A percentile compares a stretch with the other conserved stretches of the same genome.
These are phyloP conservation scores for Corymbia citriodora DNA, from an alignment of 441 rosid species.

Conservation along the genomic window DNA sequence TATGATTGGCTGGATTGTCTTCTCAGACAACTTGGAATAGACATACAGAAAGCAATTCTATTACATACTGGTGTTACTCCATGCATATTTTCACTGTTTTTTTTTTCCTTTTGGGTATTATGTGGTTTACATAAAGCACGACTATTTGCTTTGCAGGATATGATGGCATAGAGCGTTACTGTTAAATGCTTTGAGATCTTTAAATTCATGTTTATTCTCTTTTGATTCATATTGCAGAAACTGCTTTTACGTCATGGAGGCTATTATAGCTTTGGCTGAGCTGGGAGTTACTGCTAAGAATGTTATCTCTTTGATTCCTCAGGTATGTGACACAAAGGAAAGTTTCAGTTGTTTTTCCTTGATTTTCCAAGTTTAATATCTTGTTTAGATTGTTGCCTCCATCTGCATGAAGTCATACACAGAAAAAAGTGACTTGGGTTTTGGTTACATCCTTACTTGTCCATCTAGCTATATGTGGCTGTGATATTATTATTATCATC, in stretches of 20 bases:
- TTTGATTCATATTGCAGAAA: slow-evolving; percentile 40
- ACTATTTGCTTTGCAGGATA: not conserved
- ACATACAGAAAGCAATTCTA: not conserved
- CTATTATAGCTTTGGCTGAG: slow-evolving; percentile 86
- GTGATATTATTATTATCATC: not conserved
- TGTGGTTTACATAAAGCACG: not conserved
- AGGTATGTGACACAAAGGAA: slow-evolving; percentile 40
- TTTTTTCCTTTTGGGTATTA: not conserved
- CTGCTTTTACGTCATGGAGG: slow-evolving; percentile 84
- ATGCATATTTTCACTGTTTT: not conserved
- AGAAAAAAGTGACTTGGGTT: not conserved
- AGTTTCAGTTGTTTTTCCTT: not conserved
- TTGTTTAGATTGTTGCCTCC: not conserved
- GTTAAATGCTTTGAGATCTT: not conserved
- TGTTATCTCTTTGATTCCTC: slow-evolving; percentile 63
- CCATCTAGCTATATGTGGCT: not conserved
- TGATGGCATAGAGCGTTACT: not conserved
- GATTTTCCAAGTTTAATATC: not conserved
- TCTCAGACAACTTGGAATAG: not conserved
- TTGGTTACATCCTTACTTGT: not conserved
- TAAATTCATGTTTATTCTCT: not conserved
- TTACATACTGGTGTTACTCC: not conserved
- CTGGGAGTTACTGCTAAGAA: slow-evolving; percentile 88
- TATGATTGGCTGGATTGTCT: not conserved
- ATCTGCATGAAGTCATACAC: not conserved